Evolutionary conservation across 129 eudicot species (phyloP), one percentile per base, ranked within the genome.

Genomic region (Chrysanthemum seticuspe): DNA sequence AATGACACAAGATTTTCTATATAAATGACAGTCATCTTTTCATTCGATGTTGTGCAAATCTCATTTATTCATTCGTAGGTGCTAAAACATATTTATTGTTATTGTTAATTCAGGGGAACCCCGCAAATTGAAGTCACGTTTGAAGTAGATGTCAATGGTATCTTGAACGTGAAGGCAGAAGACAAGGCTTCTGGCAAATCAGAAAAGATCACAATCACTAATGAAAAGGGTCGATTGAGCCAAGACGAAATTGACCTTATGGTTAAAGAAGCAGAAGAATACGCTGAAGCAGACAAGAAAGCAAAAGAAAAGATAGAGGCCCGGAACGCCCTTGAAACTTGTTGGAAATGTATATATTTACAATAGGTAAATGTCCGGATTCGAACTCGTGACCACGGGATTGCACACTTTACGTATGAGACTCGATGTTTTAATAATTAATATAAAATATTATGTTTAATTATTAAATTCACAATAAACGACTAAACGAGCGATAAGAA

Each of bases 141-240:
- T 59, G 87, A 85, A 80, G 87, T 85, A 51, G 90, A 85, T 70
- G 87, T 85, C 54, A 82, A 82, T 14, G 90, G 90, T 76, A 85
- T 85, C 72, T 74, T 85, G 74, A 85, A 85, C 23, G 89, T 85
- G 13, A 79, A 78, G 78, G 89, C 90, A 5, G 90, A 85, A 50
- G 87, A 82, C 76, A 82, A 82, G 80, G 87, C 78, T 16, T 49
- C 86, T 29, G 90, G 90, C 3, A 85, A 79, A 55, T 51, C 87
- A 10, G 85, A 85, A 76, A 85, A 85, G 87, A 85, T 85, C 65
- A 82, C 84, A 51, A 82, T 85, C 81, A 85, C 87, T 18, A 82
- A 85, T 2, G 87, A 85, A 63, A 85, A 82, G 73, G 90, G 90
- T n/a, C 82, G 87, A 0, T 82, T 85, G 70, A 85, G 87, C 81